Conservation (phyloP, 768 basidiomycete genomes). For the Russula compacta region DNA sequence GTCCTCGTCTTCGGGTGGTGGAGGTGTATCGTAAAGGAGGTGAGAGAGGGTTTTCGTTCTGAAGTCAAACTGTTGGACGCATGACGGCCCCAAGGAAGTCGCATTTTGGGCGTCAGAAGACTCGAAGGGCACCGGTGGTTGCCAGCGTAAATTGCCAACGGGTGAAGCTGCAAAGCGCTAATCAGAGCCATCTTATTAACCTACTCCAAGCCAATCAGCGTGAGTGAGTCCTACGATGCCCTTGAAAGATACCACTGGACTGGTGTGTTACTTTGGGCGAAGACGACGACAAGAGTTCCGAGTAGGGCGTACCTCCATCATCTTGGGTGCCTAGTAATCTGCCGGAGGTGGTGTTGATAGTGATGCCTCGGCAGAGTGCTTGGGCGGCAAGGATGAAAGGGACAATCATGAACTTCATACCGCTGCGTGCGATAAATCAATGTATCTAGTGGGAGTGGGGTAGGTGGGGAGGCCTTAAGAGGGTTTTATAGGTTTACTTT, state of each 20-base stretch:
- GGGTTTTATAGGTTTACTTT: no score
- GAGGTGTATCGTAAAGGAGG: not conserved
- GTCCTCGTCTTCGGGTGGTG: not conserved
- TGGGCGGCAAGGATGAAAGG: not conserved
- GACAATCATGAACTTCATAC: not conserved
- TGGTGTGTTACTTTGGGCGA: not conserved
- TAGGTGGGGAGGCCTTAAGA: no score
- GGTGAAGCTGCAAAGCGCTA: conserved; percentile 8
- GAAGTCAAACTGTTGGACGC: conserved; percentile 4
- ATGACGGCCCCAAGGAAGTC: conserved; percentile 5
- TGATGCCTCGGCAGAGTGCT: not conserved
- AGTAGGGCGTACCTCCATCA: not conserved
- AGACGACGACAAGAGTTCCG: not conserved
- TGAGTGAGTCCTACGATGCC: not conserved
- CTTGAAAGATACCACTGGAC: conserved; percentile 7
- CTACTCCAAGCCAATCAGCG: not conserved
- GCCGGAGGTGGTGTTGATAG: conserved; percentile 6
- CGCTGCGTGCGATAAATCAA: not conserved
- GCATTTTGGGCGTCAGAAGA: not conserved
- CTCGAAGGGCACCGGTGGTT: not conserved
- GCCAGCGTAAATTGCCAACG: conserved; percentile 1
- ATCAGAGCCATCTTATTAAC: not conserved
- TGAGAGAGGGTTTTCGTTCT: no score
- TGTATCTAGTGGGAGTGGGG: no score
- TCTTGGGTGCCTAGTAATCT: not conserved